Conservation (phyloP, 768 basidiomycete species). For the Tremella fuciformis region DNA sequence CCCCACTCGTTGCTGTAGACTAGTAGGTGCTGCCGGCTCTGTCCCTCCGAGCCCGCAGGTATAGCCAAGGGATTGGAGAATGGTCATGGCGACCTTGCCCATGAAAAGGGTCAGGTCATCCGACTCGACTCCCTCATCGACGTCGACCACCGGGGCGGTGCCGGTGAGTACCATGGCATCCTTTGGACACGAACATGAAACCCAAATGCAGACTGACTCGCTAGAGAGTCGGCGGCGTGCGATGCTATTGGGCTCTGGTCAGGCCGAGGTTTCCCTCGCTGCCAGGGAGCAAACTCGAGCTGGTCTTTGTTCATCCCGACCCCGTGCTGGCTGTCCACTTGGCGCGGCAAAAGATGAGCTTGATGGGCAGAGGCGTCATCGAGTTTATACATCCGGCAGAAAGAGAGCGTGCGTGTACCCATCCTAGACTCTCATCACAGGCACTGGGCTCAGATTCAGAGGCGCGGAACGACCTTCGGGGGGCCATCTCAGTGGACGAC, state of each 20-base stretch:
- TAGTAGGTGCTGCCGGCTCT: no score
- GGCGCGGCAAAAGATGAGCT: conserved; percentile 39
- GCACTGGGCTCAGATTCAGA: conserved; percentile 22
- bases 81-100: no score
- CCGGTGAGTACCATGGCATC: conserved; percentile 4
- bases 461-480: conserved; percentile 43
- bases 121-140: neutral
- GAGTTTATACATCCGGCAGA: conserved; percentile 52
- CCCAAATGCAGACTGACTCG: neutral
- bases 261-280: conserved; percentile 23
- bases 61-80: no score
- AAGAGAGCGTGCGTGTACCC: conserved; percentile 45
- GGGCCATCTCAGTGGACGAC: conserved; percentile 45
- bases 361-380: conserved; percentile 49
- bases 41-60: no score
- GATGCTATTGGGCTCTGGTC: conserved; percentile 47
- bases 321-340: conserved; percentile 49
- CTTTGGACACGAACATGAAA: neutral
- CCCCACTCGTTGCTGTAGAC: no score
- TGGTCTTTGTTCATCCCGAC: conserved; percentile 50
- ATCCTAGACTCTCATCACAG: neutral
- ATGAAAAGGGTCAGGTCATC: neutral
- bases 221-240: conserved; percentile 21
- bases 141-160: neutral
- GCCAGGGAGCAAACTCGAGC: conserved; percentile 34